Conservation (phyloP, 495 filamentous ascomycete species). For the Podospora comata region DNA sequence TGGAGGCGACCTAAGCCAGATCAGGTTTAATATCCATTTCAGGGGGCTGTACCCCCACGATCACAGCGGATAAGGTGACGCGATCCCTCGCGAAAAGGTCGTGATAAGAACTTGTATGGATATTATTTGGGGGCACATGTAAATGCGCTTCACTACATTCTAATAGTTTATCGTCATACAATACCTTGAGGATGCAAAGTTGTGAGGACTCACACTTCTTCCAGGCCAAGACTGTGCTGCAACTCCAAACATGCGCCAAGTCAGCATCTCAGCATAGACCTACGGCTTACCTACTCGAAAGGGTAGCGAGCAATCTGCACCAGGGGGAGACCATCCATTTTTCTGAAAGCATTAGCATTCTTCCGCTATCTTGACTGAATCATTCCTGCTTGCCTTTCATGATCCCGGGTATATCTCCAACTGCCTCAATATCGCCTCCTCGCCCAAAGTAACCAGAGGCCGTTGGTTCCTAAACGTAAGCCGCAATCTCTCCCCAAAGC, state of each 20-base stretch:
- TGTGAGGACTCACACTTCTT: too few relatives aligned
- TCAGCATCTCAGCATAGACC: not conserved
- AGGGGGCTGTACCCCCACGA: slow-evolving; percentile 2
- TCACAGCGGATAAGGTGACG: slow-evolving; percentile 2
- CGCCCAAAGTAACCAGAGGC: too few relatives aligned
- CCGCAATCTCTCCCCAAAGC: not conserved
- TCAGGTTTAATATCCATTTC: not conserved
- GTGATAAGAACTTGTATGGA: not conserved
- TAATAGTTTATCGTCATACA: too few relatives aligned
- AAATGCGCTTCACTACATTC: not conserved
- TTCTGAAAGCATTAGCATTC: slow-evolving; percentile 4
- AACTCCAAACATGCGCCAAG: not conserved
- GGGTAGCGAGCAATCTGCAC: not conserved
- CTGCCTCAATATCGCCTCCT: not conserved
- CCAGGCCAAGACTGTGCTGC: not conserved
- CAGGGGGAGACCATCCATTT: not conserved
- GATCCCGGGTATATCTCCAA: not conserved
- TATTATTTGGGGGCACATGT: not conserved
- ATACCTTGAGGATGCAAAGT: too few relatives aligned
- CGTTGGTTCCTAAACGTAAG: too few relatives aligned
- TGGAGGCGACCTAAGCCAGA: slow-evolving; percentile 1
- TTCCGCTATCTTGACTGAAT: slow-evolving; percentile 2
- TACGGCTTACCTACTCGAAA: not conserved
- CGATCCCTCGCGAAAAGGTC: not conserved
- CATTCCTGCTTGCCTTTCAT: slow-evolving; percentile 1